Evolutionary conservation across 2,329 filamentous ascomycete species (phyloP), one percentile per base, ranked within the genome.

Genomic region (Claviceps maximensis): DNA sequence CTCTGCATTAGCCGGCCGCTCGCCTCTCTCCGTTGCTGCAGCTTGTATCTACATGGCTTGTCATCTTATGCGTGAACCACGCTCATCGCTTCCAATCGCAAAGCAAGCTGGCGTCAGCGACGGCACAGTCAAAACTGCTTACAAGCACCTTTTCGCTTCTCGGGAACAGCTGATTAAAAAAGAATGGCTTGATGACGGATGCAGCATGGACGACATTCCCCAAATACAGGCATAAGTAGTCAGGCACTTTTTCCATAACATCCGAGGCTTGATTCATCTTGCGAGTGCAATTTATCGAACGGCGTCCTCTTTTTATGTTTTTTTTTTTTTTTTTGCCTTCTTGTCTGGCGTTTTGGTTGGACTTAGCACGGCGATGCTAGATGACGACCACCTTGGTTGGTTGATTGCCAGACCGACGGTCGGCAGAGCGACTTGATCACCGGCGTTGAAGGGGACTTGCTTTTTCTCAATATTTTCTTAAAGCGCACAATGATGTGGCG

Each of bases 21-120:
- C 91, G 54, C 93, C 93, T 21, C 76, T 98, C 49, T 96, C 91
- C 1, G 89, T 94, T 56, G 91, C 94, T 7, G 91, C 90, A 19
- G 90, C 93, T 33, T 95, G 89, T 67, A 96, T 98, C 68, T 98
- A 93, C 75, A 93, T 97, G 82, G 87, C 91, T 4, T 89, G 88
- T 31, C 83, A 91, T 63, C 77, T 97, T 40, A 85, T 95, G 72
- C 87, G 84, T 53, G 80, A 93, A 59, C 75, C 82, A 21, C 87
- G 86, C 62, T 75, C 80, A 7, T 86, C 89, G n/a, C 90, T 90
- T 67, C 86, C 94, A 56, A 96, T 98, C 61, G 87, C 89, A 5
- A 69, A 71, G 25, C 84, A 93, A 19, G 89, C 87, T 1, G 88
- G 89, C 58, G 93, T 98, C 29, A 96, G 89, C 66, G 94, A 98